Conservation (phyloP, 768 basidiomycete species). For the Agaricus subrufescens region DNA sequence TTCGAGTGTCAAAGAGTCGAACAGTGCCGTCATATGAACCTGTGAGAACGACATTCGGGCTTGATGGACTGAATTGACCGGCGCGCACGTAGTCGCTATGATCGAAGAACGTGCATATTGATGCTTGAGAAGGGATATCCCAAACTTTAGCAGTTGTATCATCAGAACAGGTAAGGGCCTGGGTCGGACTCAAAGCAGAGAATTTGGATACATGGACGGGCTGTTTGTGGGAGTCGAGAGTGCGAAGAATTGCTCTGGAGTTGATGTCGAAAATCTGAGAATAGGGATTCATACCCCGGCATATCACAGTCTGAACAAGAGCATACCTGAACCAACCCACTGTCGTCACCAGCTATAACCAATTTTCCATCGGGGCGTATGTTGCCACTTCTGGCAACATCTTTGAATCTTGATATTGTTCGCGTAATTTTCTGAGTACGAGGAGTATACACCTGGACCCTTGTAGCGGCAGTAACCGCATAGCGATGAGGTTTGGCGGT, state of each 20-base stretch:
- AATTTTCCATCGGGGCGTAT: conserved; percentile 94
- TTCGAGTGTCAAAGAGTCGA: conserved; percentile 81
- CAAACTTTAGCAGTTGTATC: conserved; percentile 92
- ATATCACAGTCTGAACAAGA: conserved; percentile 7
- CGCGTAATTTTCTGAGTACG: conserved; percentile 95
- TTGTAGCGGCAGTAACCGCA: conserved; percentile 91
- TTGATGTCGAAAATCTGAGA: conserved; percentile 86
- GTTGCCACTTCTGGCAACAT: conserved; percentile 84
- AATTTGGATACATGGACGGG: conserved; percentile 95
- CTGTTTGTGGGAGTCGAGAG: conserved; percentile 91
- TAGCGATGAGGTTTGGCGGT: conserved; percentile 86
- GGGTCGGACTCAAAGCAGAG: conserved; percentile 74
- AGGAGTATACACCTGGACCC: conserved; percentile 94
- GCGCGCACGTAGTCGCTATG: conserved; percentile 97
- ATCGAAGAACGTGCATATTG: conserved; percentile 71
- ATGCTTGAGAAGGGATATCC: conserved; percentile 89
- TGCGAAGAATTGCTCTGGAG: conserved; percentile 89
- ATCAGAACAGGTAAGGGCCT: conserved; percentile 92
- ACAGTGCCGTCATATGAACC: conserved; percentile 95
- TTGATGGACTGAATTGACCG: conserved; percentile 78
- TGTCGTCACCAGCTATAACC: conserved; percentile 92
- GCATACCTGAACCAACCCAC: conserved; percentile 74
- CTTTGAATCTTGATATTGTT: conserved; percentile 95
- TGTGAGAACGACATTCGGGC: conserved; percentile 82
- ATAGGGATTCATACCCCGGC: not conserved